These are phyloP conservation scores for Lentinula guzmanii DNA, from an alignment of 768 basidiomycete species.

Conservation along the genomic window DNA sequence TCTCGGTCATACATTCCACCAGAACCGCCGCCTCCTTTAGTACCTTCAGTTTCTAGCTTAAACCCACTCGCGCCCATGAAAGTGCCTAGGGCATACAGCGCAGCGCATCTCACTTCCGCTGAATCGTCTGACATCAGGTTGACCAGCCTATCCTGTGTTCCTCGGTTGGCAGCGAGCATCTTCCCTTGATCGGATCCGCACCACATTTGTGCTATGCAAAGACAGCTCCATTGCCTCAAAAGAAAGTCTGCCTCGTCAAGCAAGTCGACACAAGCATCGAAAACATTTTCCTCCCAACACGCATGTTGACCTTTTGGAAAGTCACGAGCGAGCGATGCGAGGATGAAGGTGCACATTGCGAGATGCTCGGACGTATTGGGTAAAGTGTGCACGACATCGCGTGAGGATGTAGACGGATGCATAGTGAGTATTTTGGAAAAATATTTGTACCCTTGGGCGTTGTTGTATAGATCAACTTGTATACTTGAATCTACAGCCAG, in stretches of 20 bases:
- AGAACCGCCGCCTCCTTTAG: conserved; percentile 78
- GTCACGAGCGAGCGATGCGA: conserved; percentile 85
- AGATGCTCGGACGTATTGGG: conserved; percentile 94
- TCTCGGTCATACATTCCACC: conserved; percentile 75
- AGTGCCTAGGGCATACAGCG: conserved; percentile 86
- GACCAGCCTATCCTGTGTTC: conserved; percentile 79
- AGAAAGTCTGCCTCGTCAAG: conserved; percentile 89
- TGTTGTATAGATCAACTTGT: conserved; percentile 83
- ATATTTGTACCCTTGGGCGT: conserved; percentile 76
- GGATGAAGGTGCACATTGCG: conserved; percentile 98
- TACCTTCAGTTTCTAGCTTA: conserved; percentile 40
- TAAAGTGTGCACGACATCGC: conserved; percentile 59
- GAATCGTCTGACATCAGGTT: conserved; percentile 78
- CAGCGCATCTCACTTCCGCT: conserved; percentile 89
- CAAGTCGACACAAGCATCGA: conserved; percentile 81
- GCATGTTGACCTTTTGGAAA: conserved; percentile 83
- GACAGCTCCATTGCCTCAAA: conserved; percentile 87
- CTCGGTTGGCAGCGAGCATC: conserved; percentile 70
- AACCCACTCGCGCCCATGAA: conserved; percentile 89
- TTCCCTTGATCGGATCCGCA: conserved; percentile 89
- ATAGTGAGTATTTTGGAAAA: conserved; percentile 74
- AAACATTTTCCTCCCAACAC: conserved; percentile 75
- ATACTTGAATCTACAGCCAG: conserved; percentile 94
- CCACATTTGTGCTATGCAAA: conserved; percentile 96
- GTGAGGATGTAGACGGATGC: conserved; percentile 10